Base-by-base conservation (phyloP, 352 stramenopile species). In the Paralagenidium karlingii region DNA sequence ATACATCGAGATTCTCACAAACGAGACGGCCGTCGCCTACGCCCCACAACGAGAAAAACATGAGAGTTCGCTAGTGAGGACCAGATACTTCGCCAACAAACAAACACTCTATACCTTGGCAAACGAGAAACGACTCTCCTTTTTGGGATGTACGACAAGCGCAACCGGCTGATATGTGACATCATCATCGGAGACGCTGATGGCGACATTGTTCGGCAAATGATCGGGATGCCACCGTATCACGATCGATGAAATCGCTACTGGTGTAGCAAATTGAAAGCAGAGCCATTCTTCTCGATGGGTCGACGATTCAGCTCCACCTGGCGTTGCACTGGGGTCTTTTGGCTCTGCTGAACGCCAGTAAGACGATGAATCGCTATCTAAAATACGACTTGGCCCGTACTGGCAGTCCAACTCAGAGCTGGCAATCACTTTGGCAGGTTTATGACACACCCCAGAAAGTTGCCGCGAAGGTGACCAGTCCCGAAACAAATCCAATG, bases 401-500 rank as follows among this genome's bases (percentile, higher is more conserved):
- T 92, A 74, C 11, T 75, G 53, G 16, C 76, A 63, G 37, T 85
- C 62, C 30, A 77, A 54, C 11, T 49, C 48, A 0, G 76, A 86
- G 47, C 74, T 88, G 24, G 60, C 54, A 21, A 63, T 63, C 4
- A 83, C 60, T 38, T 69, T 52, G 2, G 49, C 63, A 0, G 76
- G 73, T 5, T 52, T 27, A 5, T 77, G 33, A 24, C 64, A 45
- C 3, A 48, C 47, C 11, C 47, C 55, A 0, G 68, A 82, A 9
- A 87, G 48, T 12, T 74, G 55, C 8, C 59, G 65, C 32, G 69
- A 60, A 18, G 77, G 79, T 5, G 74, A 71, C 79, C 79, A 93
- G 39, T 93, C 75, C 7, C 50, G 28, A 51, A 90, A 93, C 8
- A 93, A 58, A 27, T 55, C 41, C 13, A 93, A 50, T 3, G 71